phyloP scores from a whole-genome alignment of 2,329 filamentous ascomycete genomes.

The Cladosporium sp. region DNA sequence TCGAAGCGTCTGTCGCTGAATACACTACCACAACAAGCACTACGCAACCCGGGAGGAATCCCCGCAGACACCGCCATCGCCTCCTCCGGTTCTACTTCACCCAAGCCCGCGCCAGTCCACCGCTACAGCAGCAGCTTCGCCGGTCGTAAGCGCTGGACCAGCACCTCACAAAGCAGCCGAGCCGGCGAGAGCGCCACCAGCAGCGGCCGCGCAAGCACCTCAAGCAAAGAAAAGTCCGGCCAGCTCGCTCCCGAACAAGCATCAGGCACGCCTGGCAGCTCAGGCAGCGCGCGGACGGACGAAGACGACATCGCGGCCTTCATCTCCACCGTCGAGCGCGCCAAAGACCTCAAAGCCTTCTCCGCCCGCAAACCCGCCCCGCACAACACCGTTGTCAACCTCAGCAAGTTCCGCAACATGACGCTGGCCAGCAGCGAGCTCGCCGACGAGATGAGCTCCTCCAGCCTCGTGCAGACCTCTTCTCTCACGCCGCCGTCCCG shows the following conservation, averaged over 20 bases:
- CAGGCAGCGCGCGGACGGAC: constrained; percentile 66
- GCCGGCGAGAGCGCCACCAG: constrained; percentile 68
- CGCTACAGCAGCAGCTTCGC: constrained; percentile 93
- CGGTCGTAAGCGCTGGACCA: constrained; percentile 69
- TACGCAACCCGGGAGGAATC: constrained; percentile 43
- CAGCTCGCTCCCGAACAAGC: constrained; percentile 52
- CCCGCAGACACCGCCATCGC: constrained; percentile 51
- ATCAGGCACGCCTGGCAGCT: constrained; percentile 63
- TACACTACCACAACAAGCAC: constrained; percentile 66
- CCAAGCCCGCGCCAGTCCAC: constrained; percentile 68
- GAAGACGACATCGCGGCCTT: constrained; percentile 94
- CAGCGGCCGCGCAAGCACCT: constrained; percentile 73
- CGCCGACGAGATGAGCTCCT: constrained; percentile 90
- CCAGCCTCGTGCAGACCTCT: constrained; percentile 67
- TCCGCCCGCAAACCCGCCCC: constrained; percentile 47
- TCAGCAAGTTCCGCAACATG: constrained; percentile 75
- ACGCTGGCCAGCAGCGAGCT: constrained; percentile 80
- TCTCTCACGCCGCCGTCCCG: constrained; percentile 74
- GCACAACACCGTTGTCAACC: constrained; percentile 58
- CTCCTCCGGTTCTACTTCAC: constrained; percentile 66
- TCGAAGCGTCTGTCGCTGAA: constrained; percentile 64
- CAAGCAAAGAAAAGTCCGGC: constrained; percentile 42
- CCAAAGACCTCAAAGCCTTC: constrained; percentile 79
- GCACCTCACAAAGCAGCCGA: constrained; percentile 55
- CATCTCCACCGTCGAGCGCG: constrained; percentile 77